phyloP scores from a whole-genome alignment of 1,139 yeast species.

The Diutina neorugosa region DNA sequence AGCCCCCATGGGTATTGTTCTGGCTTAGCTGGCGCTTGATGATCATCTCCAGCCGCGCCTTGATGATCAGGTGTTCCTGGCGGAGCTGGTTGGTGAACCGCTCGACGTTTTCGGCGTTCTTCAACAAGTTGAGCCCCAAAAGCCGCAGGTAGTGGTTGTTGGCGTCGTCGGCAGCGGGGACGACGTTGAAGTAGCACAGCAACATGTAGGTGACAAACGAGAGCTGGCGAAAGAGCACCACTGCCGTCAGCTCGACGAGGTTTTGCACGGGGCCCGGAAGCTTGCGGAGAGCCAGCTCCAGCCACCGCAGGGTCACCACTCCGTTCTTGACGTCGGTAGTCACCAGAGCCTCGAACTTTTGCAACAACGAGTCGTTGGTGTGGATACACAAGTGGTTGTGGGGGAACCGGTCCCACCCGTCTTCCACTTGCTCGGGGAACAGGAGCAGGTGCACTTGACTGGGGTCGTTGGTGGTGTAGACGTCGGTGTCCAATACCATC shows the following conservation, averaged over 20 bases:
- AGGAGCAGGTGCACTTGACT: not conserved
- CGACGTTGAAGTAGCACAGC: conserved; percentile 28
- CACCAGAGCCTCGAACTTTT: conserved; percentile 21
- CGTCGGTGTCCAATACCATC: conserved; percentile 22
- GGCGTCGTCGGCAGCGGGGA: conserved; percentile 15
- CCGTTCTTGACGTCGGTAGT: conserved; percentile 19
- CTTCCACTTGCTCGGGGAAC: conserved; percentile 6
- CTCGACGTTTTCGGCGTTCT: conserved; percentile 26
- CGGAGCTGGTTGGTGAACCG: conserved; percentile 18
- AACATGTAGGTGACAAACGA: conserved; percentile 27
- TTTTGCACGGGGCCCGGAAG: conserved; percentile 27
- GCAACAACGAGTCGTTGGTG: conserved; percentile 29
- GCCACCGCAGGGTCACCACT: conserved; percentile 14
- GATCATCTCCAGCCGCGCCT: conserved; percentile 21
- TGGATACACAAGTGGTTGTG: conserved; percentile 22
- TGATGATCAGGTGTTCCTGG: conserved; percentile 19
- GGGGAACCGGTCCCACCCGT: conserved; percentile 22
- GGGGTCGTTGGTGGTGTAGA: conserved; percentile 21
- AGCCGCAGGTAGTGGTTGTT: conserved; percentile 29
- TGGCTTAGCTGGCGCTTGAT: conserved; percentile 22
- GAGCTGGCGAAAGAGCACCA: conserved; percentile 24
- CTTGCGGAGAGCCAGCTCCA: conserved; percentile 14
- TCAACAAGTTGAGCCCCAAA: conserved; percentile 26
- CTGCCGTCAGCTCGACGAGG: conserved; percentile 20
- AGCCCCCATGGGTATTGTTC: not conserved